Evolutionary conservation across 2,329 filamentous ascomycete species (phyloP).

Genomic region (Nemania sp.): DNA sequence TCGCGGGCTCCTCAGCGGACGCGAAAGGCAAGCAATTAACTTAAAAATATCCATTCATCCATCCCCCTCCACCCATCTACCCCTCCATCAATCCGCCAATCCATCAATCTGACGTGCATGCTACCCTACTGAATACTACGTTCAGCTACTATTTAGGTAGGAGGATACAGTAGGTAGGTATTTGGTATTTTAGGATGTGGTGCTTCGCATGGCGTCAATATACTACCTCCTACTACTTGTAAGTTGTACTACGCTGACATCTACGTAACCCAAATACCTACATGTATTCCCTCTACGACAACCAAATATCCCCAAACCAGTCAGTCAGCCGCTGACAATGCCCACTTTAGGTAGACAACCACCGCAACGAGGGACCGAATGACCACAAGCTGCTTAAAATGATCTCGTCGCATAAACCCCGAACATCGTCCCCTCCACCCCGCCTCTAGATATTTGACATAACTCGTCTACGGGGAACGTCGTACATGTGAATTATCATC

Average conservation of each 20-base stretch:
- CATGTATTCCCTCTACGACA: no score
- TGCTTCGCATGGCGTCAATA: no score
- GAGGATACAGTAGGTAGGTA: not conserved
- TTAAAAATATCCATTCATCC: constrained; percentile 23
- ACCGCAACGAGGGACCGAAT: no score
- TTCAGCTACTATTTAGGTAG: not conserved
- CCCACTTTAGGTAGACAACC: no score
- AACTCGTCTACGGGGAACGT: not conserved
- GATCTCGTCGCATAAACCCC: not conserved
- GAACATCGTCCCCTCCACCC: not conserved
- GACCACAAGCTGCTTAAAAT: not conserved
- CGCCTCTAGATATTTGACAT: not conserved
- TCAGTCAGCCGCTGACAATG: no score
- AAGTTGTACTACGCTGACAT: no score
- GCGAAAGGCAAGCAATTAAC: constrained; percentile 12
- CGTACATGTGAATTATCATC: not conserved
- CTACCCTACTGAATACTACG: not conserved
- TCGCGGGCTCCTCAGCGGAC: no score
- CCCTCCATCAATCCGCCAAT: constrained; percentile 17
- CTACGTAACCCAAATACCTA: no score
- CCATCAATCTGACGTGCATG: constrained; percentile 13
- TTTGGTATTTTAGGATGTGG: not conserved
- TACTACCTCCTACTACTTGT: no score
- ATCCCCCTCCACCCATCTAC: no score
- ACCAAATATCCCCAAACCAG: no score